Evolutionary conservation across 345 rosid genomes (phyloP), one percentile per base, ranked within the genome.

Genomic region (Rhodomyrtus tomentosa): DNA sequence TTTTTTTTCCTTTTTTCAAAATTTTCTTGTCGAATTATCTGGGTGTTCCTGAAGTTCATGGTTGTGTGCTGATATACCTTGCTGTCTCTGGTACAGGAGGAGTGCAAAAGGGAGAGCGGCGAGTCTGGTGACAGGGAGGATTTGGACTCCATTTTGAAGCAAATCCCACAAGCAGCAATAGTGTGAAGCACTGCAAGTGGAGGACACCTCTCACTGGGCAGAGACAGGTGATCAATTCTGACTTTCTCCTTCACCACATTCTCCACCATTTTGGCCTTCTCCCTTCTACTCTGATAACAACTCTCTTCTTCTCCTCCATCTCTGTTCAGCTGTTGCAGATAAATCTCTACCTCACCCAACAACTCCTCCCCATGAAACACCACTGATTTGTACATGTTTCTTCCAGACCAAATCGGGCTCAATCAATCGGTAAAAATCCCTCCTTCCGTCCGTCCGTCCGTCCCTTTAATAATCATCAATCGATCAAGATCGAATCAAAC

Each of bases 161-260:
- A 95, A 58, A 93, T 86, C 83, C 98, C 96, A 92, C 81, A 86
- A 81, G 94, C 85, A 50, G 94, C 89, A 87, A 98, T 83, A 81
- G 97, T 94, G 91, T 93, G 94, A 16, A 98, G 95, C 50, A 98
- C 99, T 50, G 99, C 92, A 45, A 98, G 96, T 84, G 99, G 99
- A 45, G 97, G 94, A 86, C 99, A 96, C 83, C 99, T 98, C 90
- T 98, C 98, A 87, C 99, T 95, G 79, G 94, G 82, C 88, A 87
- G 89, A 80, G 99, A 93, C 87, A 95, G 93, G 89, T 89, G 88
- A 84, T 89, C 88, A 58, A 94, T 92, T 68, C 89, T 93, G 93
- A 98, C 91, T 85, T 92, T 98, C 86, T 89, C 94, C 94, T 91
- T 87, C 88, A 90, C 48, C 51, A 85, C 90, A 88, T 90, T 88